These are phyloP conservation scores for Acanthamoeba divionensis DNA, from an alignment of 208 protist genomes.

Conservation along the genomic window DNA sequence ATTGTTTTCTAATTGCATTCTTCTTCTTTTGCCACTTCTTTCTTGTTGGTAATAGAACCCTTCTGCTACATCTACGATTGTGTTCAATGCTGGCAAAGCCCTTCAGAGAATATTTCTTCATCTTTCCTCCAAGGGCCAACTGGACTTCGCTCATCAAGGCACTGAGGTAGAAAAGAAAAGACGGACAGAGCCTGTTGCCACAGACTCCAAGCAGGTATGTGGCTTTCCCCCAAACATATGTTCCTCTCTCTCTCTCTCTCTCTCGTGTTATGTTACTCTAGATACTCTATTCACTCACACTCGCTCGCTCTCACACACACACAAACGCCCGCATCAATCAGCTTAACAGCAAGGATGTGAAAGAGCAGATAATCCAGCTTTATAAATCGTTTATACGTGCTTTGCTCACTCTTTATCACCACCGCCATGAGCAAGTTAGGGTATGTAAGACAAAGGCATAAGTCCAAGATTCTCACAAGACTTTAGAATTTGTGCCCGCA, in stretches of 20 bases:
- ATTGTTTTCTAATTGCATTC: too few species aligned
- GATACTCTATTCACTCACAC: too few species aligned
- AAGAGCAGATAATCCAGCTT: too few species aligned
- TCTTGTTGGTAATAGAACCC: neutral
- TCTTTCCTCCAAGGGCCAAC: neutral
- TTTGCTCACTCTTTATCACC: neutral
- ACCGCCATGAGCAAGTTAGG: constrained; percentile 35
- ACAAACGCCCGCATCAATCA: neutral
- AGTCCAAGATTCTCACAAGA: neutral
- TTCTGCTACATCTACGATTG: neutral
- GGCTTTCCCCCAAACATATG: too few species aligned
- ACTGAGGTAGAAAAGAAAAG: too few species aligned
- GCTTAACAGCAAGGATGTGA: neutral
- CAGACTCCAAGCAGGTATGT: too few species aligned
- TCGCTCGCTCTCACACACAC: too few species aligned
- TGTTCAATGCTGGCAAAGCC: neutral
- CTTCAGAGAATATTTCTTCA: constrained; percentile 24
- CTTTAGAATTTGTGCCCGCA: neutral
- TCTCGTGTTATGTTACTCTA: too few species aligned
- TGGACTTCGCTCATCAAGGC: neutral
- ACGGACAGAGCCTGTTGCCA: too few species aligned
- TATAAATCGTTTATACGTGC: neutral
- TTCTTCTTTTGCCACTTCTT: too few species aligned
- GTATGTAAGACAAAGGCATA: neutral
- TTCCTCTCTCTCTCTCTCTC: too few species aligned